phyloP scores from a whole-genome alignment of 2,329 filamentous ascomycete species.

The Talaromyces sp. region DNA sequence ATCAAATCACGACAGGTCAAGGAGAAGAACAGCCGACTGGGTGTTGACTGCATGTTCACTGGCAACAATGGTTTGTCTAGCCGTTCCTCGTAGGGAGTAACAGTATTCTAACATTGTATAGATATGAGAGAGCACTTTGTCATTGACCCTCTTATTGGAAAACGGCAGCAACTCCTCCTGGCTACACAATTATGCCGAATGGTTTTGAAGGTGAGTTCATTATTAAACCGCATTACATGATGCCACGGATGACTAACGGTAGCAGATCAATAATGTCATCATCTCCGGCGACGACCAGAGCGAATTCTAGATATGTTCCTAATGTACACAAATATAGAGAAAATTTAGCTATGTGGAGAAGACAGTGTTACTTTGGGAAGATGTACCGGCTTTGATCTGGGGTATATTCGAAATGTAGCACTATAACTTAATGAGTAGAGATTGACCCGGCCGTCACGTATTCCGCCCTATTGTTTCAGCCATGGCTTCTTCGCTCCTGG shows the following conservation, averaged over 20 bases:
- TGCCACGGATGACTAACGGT: not conserved
- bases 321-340: constrained; percentile 6
- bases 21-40: constrained; percentile 70
- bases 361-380: constrained; percentile 1
- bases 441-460: not conserved
- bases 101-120: constrained; percentile 28
- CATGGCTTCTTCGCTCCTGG: not conserved
- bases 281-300: constrained; percentile 81
- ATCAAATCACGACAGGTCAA: constrained; percentile 97
- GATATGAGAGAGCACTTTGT: constrained; percentile 98
- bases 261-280: constrained; percentile 81
- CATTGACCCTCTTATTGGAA: constrained; percentile 96
- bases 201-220: constrained; percentile 71
- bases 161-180: constrained; percentile 92
- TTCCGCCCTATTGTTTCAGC: too few relatives aligned
- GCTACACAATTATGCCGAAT: constrained; percentile 97
- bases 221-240: not conserved
- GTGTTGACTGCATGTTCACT: constrained; percentile 95
- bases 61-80: constrained; percentile 68
- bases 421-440: not conserved
- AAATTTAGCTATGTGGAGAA: constrained; percentile 4
- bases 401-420: not conserved
- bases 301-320: constrained; percentile 61
- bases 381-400: not conserved
- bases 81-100: not conserved